A percentile compares a stretch with the other conserved stretches of the same genome.
Conservation (phyloP, 495 filamentous ascomycete species). For the Neurospora pannonica region DNA sequence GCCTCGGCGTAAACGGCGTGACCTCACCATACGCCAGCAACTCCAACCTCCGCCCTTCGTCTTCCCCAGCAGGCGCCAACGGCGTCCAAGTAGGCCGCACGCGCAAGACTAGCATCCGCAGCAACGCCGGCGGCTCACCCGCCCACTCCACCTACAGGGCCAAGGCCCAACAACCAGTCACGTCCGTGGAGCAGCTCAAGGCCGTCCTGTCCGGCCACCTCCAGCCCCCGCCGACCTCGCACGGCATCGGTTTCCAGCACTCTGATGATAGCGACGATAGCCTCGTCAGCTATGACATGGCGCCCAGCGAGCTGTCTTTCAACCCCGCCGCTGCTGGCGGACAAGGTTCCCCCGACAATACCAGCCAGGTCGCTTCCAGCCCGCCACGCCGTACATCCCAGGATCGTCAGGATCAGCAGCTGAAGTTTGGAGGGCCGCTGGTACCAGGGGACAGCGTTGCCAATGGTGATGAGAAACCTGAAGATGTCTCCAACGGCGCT, state of each 20-base stretch:
- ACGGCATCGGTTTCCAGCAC: constrained; percentile 14
- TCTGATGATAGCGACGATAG: constrained; percentile 47
- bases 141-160: constrained; percentile 46
- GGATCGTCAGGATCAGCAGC: constrained; percentile 10
- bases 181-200: constrained; percentile 85
- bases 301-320: constrained; percentile 45
- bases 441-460: background rate
- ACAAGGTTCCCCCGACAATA: background rate
- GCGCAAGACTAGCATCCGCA: constrained; percentile 36
- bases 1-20: constrained; percentile 47
- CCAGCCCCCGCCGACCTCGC: constrained; percentile 17
- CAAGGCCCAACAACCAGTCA: constrained; percentile 47
- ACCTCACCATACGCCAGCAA: constrained; percentile 30
- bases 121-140: constrained; percentile 32
- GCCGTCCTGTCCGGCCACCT: constrained; percentile 52
- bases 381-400: background rate
- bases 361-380: background rate
- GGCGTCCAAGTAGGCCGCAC: constrained; percentile 10
- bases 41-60: constrained; percentile 32
- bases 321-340: constrained; percentile 22
- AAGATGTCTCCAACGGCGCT: constrained; percentile 19
- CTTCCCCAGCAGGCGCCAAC: constrained; percentile 20
- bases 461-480: background rate
- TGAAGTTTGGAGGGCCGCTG: constrained; percentile 32
- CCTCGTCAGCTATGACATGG: constrained; percentile 47